Conservation (phyloP, 495 filamentous ascomycete genomes). For the Articulospora tetracladia region DNA sequence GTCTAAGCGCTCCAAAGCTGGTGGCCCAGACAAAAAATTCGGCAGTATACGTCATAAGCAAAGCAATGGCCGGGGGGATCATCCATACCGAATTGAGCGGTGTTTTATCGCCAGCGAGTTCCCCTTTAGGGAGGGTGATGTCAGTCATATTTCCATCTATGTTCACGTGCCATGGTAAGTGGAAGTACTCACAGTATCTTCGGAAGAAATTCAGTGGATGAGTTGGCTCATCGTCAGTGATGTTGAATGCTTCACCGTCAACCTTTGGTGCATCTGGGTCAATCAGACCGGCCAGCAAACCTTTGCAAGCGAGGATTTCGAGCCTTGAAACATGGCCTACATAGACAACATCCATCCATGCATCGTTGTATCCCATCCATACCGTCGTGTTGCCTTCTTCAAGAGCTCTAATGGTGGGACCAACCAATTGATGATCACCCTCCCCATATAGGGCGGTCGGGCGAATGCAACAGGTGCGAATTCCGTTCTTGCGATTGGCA, state of each 20-base stretch:
- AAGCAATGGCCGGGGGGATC: conserved; percentile 3
- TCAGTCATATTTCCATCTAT: not conserved
- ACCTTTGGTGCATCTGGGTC: conserved; percentile 46
- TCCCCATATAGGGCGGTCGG: conserved; percentile 89
- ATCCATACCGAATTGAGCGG: conserved; percentile 11
- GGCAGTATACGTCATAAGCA: conserved; percentile 9
- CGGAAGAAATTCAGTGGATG: conserved; percentile 94
- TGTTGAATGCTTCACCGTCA: conserved; percentile 90
- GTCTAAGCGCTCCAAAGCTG: conserved; percentile 5
- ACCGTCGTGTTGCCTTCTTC: conserved; percentile 64
- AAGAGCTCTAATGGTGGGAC: conserved; percentile 60
- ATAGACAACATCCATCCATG: conserved; percentile 80
- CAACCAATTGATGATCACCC: conserved; percentile 63
- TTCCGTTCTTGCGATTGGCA: conserved; percentile 59
- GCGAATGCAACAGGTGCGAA: conserved; percentile 75
- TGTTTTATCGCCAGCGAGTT: conserved; percentile 48
- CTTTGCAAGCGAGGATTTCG: conserved; percentile 63
- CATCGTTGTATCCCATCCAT: conserved; percentile 84
- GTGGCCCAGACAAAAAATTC: conserved; percentile 13
- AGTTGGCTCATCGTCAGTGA: conserved; percentile 86
- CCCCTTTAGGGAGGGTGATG: conserved; percentile 38
- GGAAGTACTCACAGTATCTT: conserved; percentile 46
- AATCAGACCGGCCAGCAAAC: conserved; percentile 51
- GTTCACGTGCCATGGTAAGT: not conserved
- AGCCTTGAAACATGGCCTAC: conserved; percentile 72